Evolutionary conservation across 2,329 filamentous ascomycete genomes (phyloP).

Genomic region (Aureobasidium sp.): DNA sequence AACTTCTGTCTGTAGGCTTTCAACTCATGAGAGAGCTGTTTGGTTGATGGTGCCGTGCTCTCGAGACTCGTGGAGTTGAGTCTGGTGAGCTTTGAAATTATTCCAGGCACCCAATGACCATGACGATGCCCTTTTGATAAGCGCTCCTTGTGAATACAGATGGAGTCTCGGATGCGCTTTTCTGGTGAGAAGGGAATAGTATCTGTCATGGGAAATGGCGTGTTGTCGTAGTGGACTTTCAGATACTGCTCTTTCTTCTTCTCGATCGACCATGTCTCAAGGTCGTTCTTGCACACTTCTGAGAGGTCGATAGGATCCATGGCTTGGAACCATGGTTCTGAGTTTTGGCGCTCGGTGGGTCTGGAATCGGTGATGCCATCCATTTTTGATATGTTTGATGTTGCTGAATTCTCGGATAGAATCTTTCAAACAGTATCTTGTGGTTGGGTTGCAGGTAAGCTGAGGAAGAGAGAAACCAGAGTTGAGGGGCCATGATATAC

Average conservation of each 20-base stretch:
- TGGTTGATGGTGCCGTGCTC: not conserved
- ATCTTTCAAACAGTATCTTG: not conserved
- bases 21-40: not conserved
- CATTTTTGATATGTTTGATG: not conserved
- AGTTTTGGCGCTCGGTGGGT: not conserved
- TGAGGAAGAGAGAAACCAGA: not conserved
- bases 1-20: not conserved
- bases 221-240: not conserved
- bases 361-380: not conserved
- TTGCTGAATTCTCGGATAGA: not conserved
- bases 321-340: not conserved
- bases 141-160: not conserved
- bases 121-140: not conserved
- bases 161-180: not conserved
- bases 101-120: not conserved
- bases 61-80: not conserved
- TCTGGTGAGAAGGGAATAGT: not conserved
- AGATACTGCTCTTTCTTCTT: not conserved
- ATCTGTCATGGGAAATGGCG: not conserved
- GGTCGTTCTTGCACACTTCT: not conserved
- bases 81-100: not conserved
- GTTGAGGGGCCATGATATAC: not conserved
- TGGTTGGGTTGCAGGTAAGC: not conserved
- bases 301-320: not conserved
- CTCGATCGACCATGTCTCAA: not conserved